Percentiles rank a stretch among this genome's conserved stretches.
phyloP scores from a whole-genome alignment of 192 early-diverging fungal genomes.

The Coemansia sp. region DNA sequence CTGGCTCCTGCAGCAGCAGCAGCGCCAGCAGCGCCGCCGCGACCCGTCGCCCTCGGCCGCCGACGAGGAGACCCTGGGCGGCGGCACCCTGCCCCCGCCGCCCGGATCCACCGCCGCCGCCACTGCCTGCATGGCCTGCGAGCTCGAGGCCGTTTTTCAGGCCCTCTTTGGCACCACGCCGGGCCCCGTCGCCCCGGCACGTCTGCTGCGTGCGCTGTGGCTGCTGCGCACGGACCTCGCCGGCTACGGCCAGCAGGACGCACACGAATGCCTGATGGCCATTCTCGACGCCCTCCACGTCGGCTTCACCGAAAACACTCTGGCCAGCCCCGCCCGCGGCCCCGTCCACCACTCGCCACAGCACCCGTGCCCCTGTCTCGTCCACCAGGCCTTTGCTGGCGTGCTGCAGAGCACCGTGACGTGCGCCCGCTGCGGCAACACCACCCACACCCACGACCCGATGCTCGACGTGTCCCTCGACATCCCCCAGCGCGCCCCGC shows the following conservation, averaged over 20 bases:
- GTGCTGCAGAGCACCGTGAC: constrained; percentile 88
- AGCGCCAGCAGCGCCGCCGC: not conserved
- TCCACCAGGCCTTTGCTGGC: constrained; percentile 90
- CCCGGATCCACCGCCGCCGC: not conserved
- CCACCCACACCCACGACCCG: constrained; percentile 79
- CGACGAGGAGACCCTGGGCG: constrained; percentile 10
- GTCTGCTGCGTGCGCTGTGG: constrained; percentile 89
- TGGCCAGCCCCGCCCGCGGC: not conserved
- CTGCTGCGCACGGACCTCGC: constrained; percentile 80
- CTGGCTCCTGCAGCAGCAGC: not conserved
- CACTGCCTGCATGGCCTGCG: constrained; percentile 83
- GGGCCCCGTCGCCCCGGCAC: constrained; percentile 75
- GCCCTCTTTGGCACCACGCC: constrained; percentile 70
- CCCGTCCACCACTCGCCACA: constrained; percentile 11
- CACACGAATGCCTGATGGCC: constrained; percentile 96
- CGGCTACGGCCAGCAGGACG: constrained; percentile 93
- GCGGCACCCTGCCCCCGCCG: not conserved
- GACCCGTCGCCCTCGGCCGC: too few relatives aligned
- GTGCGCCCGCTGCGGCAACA: constrained; percentile 72
- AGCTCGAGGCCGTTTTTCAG: constrained; percentile 78
- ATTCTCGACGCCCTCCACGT: constrained; percentile 83
- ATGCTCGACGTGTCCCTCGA: constrained; percentile 91
- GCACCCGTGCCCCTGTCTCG: constrained; percentile 70
- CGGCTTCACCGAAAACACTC: constrained; percentile 51
- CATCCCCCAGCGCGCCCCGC: constrained; percentile 51